Evolutionary conservation across 2,329 filamentous ascomycete genomes (phyloP).

Genomic region (Akanthomyces muscarius): DNA sequence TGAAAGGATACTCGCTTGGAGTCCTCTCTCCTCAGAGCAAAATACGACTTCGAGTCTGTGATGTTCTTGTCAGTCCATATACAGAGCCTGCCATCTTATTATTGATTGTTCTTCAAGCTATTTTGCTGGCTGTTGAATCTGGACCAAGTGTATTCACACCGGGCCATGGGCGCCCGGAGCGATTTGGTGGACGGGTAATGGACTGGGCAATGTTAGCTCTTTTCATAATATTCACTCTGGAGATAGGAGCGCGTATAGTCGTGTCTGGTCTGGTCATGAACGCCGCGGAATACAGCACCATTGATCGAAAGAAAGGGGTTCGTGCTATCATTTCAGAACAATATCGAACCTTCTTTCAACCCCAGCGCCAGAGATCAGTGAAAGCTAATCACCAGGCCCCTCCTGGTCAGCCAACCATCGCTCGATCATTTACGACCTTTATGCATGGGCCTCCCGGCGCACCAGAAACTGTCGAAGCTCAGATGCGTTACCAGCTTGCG

Average conservation of each 20-base stretch:
- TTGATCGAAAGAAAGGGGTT: conserved; percentile 72
- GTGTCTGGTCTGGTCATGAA: conserved; percentile 94
- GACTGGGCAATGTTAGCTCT: conserved; percentile 79
- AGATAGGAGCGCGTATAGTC: conserved; percentile 76
- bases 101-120: conserved; percentile 81
- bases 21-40: conserved; percentile 77
- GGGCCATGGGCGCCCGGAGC: conserved; percentile 54
- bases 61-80: conserved; percentile 78
- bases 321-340: conserved; percentile 71
- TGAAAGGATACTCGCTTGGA: conserved; percentile 81
- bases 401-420: conserved; percentile 59
- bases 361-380: conserved; percentile 67
- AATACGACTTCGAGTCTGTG: conserved; percentile 70
- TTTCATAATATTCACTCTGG: conserved; percentile 86
- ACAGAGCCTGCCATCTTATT: conserved; percentile 84
- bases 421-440: conserved; percentile 76
- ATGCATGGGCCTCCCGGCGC: conserved; percentile 57
- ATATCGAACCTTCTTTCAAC: conserved; percentile 75
- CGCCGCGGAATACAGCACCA: conserved; percentile 84
- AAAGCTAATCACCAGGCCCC: conserved; percentile 46
- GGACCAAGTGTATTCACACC: conserved; percentile 64
- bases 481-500: conserved; percentile 80
- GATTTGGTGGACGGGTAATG: conserved; percentile 65
- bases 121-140: conserved; percentile 84
- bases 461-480: conserved; percentile 65